Evolutionary conservation across 495 filamentous ascomycete species (phyloP).

Genomic region (Rhypophila decipiens): DNA sequence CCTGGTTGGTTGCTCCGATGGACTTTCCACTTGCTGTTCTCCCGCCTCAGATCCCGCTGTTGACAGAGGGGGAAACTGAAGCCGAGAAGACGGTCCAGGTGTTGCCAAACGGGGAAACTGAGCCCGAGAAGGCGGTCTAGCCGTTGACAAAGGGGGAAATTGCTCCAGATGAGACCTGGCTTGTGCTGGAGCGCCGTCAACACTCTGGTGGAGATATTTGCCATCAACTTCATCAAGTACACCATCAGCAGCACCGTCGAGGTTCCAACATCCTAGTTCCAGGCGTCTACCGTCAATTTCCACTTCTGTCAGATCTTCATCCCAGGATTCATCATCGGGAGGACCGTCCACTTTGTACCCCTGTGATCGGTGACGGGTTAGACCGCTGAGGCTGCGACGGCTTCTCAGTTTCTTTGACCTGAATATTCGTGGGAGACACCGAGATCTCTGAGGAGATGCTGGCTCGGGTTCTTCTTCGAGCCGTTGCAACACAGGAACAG

Average conservation of each 20-base stretch:
- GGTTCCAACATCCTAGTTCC: constrained; percentile 6
- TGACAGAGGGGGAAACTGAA: too few relatives aligned
- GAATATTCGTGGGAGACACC: constrained; percentile 7
- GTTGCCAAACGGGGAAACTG: too few relatives aligned
- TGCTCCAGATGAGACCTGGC: constrained; percentile 5
- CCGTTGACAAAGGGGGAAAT: too few relatives aligned
- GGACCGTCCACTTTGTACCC: constrained; percentile 6
- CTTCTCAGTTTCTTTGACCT: constrained; percentile 9
- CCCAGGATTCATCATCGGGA: background rate
- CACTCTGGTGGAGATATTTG: background rate
- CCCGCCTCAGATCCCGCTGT: too few relatives aligned
- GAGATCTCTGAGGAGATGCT: background rate
- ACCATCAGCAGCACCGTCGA: constrained; percentile 14
- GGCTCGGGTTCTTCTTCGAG: background rate
- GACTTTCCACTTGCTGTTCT: too few relatives aligned
- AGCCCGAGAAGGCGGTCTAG: too few relatives aligned
- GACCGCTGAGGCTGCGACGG: constrained; percentile 8
- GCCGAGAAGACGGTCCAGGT: too few relatives aligned
- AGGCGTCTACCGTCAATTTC: constrained; percentile 1
- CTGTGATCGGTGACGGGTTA: constrained; percentile 4
- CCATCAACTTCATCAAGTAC: constrained; percentile 2
- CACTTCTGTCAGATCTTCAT: background rate
- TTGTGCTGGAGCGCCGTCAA: constrained; percentile 10
- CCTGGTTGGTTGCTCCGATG: too few relatives aligned
- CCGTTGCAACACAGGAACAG: background rate